Evolutionary conservation across 2,329 filamentous ascomycete genomes (phyloP).

Genomic region (Fonsecaea monophora): DNA sequence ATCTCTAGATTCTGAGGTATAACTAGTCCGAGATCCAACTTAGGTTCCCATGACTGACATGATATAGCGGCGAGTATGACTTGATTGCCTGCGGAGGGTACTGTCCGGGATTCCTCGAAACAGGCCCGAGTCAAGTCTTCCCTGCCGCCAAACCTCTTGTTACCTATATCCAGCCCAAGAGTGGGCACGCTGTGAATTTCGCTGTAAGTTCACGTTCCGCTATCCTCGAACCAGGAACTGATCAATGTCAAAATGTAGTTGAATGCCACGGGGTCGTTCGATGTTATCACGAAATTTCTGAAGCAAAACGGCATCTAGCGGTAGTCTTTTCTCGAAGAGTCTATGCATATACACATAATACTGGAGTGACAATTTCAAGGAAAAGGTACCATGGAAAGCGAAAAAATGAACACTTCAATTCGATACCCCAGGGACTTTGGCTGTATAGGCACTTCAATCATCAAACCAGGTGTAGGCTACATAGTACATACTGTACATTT

Average conservation of each 20-base stretch:
- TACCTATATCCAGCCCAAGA: constrained; percentile 24
- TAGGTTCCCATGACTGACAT: not conserved
- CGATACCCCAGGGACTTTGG: no score
- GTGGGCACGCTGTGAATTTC: constrained; percentile 28
- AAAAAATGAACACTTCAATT: no score
- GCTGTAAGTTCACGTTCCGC: constrained; percentile 1
- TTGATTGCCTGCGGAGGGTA: constrained; percentile 28
- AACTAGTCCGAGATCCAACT: not conserved
- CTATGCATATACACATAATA: no score
- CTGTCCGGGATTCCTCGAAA: constrained; percentile 24
- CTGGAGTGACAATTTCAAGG: no score
- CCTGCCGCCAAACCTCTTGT: constrained; percentile 18
- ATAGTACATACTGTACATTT: no score
- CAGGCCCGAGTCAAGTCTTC: constrained; percentile 11
- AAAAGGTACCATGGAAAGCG: no score
- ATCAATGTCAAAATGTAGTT: constrained; percentile 3
- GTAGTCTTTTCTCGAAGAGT: no score
- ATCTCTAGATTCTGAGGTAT: not conserved
- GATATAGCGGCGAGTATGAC: constrained; percentile 22
- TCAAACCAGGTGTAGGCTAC: no score
- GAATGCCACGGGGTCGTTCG: constrained; percentile 29
- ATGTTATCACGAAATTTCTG: constrained; percentile 25
- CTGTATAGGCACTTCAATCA: no score
- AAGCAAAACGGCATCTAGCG: constrained; percentile 23
- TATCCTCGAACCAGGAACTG: constrained; percentile 1